Evolutionary conservation across 164 flowering plant genomes (phyloP), one percentile per base, ranked within the genome.

Genomic region (Nymphaea thermarum): DNA sequence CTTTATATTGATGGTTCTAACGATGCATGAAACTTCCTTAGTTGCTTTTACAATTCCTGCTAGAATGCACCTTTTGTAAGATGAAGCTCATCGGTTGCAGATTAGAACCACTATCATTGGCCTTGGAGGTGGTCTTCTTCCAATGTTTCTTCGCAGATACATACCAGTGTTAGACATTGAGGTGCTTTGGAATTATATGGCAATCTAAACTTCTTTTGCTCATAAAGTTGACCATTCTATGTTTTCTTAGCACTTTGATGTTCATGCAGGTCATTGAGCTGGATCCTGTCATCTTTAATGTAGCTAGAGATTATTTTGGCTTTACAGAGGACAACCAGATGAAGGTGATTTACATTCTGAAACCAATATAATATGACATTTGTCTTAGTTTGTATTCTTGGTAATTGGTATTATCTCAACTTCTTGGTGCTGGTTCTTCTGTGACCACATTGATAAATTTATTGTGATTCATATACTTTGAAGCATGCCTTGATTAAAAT

Each of bases 41-140:
- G 36, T 25, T 25, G 36, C 36, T 25, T 25, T 25, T 25, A 25
- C 36, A 25, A 25, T 25, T 25, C 36, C 36, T 25, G 36, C 36
- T 25, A 25, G 36, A 25, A 25, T 25, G 36, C 36, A 25, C 36
- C 36, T 25, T 25, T 25, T 25, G 36, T 25, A 25, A 25, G 36
- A 25, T 25, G 36, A 25, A 25, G 36, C 36, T 10, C 2, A 45
- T 10, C 53, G 5, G 47, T 68, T 44, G 71, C 85, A 90, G 96
- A 84, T 83, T 44, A 83, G 79, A 70, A 79, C 84, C 60, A 82
- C 81, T 68, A 80, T 94, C 5, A 77, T 94, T 68, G 98, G 98
- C 74, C 95, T 94, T 73, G 98, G 98, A 74, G 98, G 96, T 3
- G 98, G 98, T 69, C 74, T 94, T 66, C 90, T 94, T 77, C 98